Conservation (phyloP, 1,139 yeast species). For the Saccharomyces hybrid region DNA sequence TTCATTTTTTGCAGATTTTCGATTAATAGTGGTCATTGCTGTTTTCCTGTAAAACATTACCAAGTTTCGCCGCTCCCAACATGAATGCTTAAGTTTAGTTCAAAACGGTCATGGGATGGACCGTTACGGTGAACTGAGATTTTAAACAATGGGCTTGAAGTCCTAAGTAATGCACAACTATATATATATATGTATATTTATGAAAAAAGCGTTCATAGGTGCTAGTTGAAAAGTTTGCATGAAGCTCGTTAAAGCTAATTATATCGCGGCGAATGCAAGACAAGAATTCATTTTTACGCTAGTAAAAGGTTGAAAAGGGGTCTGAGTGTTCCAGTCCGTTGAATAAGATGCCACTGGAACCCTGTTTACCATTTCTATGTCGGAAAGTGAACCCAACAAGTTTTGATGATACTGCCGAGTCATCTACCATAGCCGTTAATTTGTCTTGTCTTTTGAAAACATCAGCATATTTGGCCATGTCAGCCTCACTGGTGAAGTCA, state of each 20-base stretch:
- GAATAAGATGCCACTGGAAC: constrained; percentile 35
- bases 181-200: neutral
- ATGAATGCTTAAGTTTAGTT: neutral
- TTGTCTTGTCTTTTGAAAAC: constrained; percentile 86
- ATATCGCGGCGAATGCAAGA: too few relatives aligned
- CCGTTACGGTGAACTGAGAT: neutral
- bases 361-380: constrained; percentile 57
- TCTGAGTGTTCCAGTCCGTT: constrained; percentile 34
- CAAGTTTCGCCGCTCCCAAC: neutral
- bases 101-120: neutral
- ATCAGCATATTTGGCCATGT: constrained; percentile 96
- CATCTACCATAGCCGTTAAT: constrained; percentile 73
- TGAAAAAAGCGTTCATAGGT: neutral
- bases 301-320: constrained; percentile 38
- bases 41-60: neutral
- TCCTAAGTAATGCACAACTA: neutral
- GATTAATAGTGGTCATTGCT: neutral
- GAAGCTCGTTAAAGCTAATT: neutral
- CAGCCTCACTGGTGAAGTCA: constrained; percentile 92
- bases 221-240: neutral
- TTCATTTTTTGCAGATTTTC: neutral
- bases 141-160: neutral
- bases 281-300: neutral
- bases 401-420: constrained; percentile 56
- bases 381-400: constrained; percentile 95